Percentiles rank a stretch among this genome's conserved stretches.
Evolutionary conservation across 176 grass and related monocot genomes (phyloP).

Genomic region (Oryza officinalis): DNA sequence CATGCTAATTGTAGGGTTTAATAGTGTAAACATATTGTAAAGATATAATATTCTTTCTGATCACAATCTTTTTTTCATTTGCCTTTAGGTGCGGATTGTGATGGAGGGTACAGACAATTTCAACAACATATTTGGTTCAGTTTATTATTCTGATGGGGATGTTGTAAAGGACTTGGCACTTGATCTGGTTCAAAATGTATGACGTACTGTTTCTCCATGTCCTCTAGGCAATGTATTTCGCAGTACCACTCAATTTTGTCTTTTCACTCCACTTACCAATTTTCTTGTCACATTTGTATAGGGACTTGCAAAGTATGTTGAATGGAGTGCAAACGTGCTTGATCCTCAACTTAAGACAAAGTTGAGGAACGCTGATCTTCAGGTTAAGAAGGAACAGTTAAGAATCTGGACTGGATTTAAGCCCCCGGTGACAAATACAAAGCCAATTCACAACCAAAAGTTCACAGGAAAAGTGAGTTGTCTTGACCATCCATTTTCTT

Average conservation of each 20-base stretch:
- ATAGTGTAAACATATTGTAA: conserved; percentile 6
- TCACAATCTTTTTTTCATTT: not conserved
- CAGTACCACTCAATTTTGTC: not conserved
- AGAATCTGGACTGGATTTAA: conserved; percentile 87
- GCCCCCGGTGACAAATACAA: conserved; percentile 83
- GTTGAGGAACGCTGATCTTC: conserved; percentile 82
- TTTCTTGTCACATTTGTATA: conserved; percentile 31
- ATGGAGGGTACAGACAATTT: conserved; percentile 93
- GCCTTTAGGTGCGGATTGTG: conserved; percentile 81
- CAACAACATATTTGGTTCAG: conserved; percentile 89
- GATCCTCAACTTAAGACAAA: conserved; percentile 89
- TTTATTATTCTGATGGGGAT: conserved; percentile 93
- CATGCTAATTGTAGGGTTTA: not conserved
- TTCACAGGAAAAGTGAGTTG: conserved; percentile 80
- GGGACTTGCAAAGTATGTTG: conserved; percentile 95
- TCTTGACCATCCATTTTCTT: not conserved
- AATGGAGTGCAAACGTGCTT: conserved; percentile 98
- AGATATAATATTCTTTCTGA: not conserved
- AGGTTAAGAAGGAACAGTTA: conserved; percentile 85
- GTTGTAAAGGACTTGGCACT: conserved; percentile 81
- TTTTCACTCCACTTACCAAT: not conserved
- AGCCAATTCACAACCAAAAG: conserved; percentile 84
- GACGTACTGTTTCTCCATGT: conserved; percentile 17
- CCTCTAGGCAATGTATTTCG: too few relatives aligned
- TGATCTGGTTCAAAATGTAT: conserved; percentile 94